These are phyloP conservation scores for Naganishia randhawae DNA, from an alignment of 768 basidiomycete species.

Conservation along the genomic window DNA sequence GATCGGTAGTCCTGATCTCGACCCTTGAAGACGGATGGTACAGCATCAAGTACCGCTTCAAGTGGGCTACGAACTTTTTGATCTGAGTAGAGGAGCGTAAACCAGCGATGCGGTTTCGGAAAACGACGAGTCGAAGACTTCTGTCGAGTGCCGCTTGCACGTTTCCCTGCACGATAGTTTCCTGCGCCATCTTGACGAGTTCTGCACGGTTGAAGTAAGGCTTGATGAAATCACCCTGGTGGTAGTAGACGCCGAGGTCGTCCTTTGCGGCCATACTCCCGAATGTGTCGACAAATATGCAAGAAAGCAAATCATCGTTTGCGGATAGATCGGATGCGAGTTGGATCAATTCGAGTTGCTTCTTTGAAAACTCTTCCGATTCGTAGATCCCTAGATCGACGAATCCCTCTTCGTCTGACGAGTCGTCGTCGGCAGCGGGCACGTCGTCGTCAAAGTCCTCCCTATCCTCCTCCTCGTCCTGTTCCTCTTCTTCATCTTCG, in stretches of 20 bases:
- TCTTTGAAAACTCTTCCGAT: not conserved
- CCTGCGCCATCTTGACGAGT: conserved; percentile 40
- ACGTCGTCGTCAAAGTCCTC: too few species aligned
- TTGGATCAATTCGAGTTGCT: conserved; percentile 16
- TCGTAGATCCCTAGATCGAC: not conserved
- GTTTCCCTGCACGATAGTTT: conserved; percentile 36
- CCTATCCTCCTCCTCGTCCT: not conserved
- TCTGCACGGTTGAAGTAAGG: conserved; percentile 43
- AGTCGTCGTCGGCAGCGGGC: too few species aligned
- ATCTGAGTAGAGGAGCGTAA: conserved; percentile 17
- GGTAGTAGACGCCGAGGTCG: conserved; percentile 46
- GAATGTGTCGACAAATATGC: conserved; percentile 48
- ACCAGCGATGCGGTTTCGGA: conserved; percentile 36
- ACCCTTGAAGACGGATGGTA: conserved; percentile 41
- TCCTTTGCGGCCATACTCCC: conserved; percentile 40
- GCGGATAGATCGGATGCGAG: conserved; percentile 13
- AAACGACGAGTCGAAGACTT: conserved; percentile 36
- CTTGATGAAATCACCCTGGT: conserved; percentile 45
- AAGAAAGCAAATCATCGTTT: conserved; percentile 48
- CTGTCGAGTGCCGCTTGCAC: conserved; percentile 1
- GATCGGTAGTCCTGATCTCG: conserved; percentile 44
- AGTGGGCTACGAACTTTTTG: conserved; percentile 35
- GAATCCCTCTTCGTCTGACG: conserved; percentile 1
- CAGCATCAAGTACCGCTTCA: conserved; percentile 43
- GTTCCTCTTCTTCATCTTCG: not conserved